phyloP scores from a whole-genome alignment of 2,329 filamentous ascomycete species.

The Microsporum audouinii region DNA sequence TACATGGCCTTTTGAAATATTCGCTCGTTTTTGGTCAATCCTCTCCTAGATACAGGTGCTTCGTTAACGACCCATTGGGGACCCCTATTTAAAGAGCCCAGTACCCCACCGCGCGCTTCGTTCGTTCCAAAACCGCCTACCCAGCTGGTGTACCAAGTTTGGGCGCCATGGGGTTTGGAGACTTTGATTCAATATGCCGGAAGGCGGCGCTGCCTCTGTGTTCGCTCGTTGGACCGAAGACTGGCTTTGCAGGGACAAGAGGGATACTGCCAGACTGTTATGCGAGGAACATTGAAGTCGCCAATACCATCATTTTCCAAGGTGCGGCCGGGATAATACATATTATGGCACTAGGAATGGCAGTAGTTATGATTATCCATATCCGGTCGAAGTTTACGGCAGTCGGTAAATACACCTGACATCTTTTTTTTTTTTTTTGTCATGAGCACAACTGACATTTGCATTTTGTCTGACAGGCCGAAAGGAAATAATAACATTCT shows the following conservation, averaged over 20 bases:
- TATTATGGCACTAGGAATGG: slow-evolving; percentile 83
- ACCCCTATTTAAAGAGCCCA: not conserved
- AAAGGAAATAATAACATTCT: slow-evolving; percentile 74
- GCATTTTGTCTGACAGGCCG: slow-evolving; percentile 37
- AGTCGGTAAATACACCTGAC: slow-evolving; percentile 54
- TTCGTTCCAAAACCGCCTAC: not conserved
- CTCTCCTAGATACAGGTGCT: not conserved
- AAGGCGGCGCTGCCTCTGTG: slow-evolving; percentile 80
- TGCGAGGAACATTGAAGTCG: slow-evolving; percentile 85
- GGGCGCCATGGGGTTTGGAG: slow-evolving; percentile 70
- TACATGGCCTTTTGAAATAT: not conserved
- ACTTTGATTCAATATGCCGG: slow-evolving; percentile 77
- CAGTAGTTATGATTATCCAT: slow-evolving; percentile 92
- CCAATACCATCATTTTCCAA: slow-evolving; percentile 98
- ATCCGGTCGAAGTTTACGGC: slow-evolving; percentile 96
- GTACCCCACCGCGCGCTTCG: not conserved
- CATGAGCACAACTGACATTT: slow-evolving; percentile 1
- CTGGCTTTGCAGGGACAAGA: slow-evolving; percentile 51
- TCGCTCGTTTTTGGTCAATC: not conserved
- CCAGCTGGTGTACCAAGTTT: not conserved
- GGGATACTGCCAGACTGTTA: slow-evolving; percentile 88
- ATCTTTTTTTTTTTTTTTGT: not conserved
- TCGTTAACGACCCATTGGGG: not conserved
- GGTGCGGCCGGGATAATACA: slow-evolving; percentile 84
- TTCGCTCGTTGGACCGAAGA: slow-evolving; percentile 60